Base-by-base conservation (phyloP, 2,329 filamentous ascomycete species). In the Arthrobotrys sinensis region DNA sequence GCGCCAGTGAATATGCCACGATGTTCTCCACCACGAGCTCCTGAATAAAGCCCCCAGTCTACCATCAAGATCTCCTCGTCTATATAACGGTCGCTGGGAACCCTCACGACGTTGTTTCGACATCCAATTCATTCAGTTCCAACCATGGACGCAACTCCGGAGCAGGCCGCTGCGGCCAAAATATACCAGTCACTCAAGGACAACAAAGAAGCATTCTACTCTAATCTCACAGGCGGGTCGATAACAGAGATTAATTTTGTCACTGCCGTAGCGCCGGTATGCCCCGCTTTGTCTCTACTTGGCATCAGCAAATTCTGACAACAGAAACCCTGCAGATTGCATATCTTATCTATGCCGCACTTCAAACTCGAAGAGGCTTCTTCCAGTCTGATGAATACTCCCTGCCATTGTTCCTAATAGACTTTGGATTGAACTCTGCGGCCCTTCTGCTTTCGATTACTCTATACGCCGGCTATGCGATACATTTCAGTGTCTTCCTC, bases 151-250 rank as follows among this genome's bases (percentile, higher is more conserved):
- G 40, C 50, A 50, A 66, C 73, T 21, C 50, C 73, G 34, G 73
- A 77, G 60, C 66, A 79, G 76, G 67, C 65, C 53, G 76, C 76
- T 1, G 76, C 76, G 38, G 76, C 76, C 67, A 73, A 79, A 48
- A 79, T 79, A 60, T 79, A 36, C 43, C 65, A 76, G 70, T 70
- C 79, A 85, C 97, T 97, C 87, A 99, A 97, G 86, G 89, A 92
- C 82, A 88, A 92, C 81, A 99, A 99, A 86, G 94, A 97, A 87
- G 93, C 93, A 83, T 97, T 97, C 84, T 96, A 99, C 83, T 97
- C 95, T 68, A 93, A 94, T 84, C 89, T 97, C 34, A 91, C 91
- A 5, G 96, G 96, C 46, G 93, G 96, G 76, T 88, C 90, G 36
- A 90, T 97, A 78, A 86, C 88, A 81, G 96, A 99, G 84, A 94